Evolutionary conservation across 2,329 filamentous ascomycete genomes (phyloP), one percentile per base, ranked within the genome.

Genomic region (Penicillium sp.): DNA sequence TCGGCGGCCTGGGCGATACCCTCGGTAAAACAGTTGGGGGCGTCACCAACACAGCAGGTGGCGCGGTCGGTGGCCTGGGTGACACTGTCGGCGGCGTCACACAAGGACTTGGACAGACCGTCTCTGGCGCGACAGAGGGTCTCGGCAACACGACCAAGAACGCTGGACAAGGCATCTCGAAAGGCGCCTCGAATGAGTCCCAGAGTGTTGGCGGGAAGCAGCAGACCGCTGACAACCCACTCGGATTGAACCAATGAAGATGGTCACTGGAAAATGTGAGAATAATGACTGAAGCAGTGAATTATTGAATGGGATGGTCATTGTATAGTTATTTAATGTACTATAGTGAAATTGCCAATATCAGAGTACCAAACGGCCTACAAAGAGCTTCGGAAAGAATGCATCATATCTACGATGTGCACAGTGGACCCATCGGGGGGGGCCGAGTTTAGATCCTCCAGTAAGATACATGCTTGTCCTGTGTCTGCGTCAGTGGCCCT

Each of bases 81-180:
- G 68, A 67, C 52, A 74, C 72, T 4, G 71, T 73, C 11, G 72
- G 73, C 33, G 66, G 69, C 50, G 68, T 69, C 52, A 74, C 72
- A 22, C 65, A 71, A 19, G 67, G 67, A 1, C 46, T 71, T 31
- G 69, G 69, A 9, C 47, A 65, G 24, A 69, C 68, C 0, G 64
- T 70, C 4, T 67, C 65, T 4, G 67, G 66, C 10, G 64, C 70
- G 1, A 69, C 65, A 3, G 61, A 73, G 48, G 68, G 68, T 2
- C 33, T 72, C 19, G 68, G 69, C 1, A 66, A 72, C 33, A 69
- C 70, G 1, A 61, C 68, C n/a, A 71, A 69, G 57, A 50, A 63
- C 7, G 59, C 53, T 26, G 65, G 63, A 13, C 47, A 65, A 27
- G 54, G 57, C 1, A 49, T 56, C 3, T 56, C 60, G 22, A 48